A percentile compares a stretch with the other conserved stretches of the same genome.
These are phyloP conservation scores for Globisporangium alternatum DNA, from an alignment of 352 stramenopile species.

Conservation along the genomic window DNA sequence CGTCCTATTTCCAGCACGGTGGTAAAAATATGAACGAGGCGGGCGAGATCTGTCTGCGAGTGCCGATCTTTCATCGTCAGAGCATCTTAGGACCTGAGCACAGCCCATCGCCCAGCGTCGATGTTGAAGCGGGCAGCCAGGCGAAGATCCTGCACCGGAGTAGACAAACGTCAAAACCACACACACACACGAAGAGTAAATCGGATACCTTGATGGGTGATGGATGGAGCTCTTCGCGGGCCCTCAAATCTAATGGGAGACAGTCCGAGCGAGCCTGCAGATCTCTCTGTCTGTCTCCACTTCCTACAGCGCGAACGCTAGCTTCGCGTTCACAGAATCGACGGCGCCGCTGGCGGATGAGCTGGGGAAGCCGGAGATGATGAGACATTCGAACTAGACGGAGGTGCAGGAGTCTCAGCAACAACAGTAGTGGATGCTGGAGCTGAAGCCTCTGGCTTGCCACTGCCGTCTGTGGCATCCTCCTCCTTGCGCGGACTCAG, in stretches of 20 bases:
- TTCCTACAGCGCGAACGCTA: conserved; percentile 7
- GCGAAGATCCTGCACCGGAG: too few species aligned
- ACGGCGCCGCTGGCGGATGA: conserved; percentile 7
- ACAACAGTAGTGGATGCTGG: neutral
- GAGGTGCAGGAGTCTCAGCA: neutral
- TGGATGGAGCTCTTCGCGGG: neutral
- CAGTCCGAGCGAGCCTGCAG: neutral
- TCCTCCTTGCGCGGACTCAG: conserved; percentile 4
- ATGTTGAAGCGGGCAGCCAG: too few species aligned
- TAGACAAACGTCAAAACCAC: too few species aligned
- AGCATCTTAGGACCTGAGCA: neutral
- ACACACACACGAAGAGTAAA: too few species aligned
- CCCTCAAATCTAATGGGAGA: conserved; percentile 7
- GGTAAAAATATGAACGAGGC: neutral
- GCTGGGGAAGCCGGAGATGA: neutral
- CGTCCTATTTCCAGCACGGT: neutral
- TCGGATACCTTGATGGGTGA: neutral
- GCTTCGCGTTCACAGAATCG: conserved; percentile 10
- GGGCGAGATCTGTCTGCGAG: too few species aligned
- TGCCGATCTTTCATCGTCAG: too few species aligned
- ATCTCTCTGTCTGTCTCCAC: neutral
- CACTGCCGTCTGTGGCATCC: neutral
- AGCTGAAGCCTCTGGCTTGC: neutral
- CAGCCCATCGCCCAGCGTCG: neutral
- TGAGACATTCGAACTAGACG: neutral